Base-by-base conservation (phyloP, 768 basidiomycete genomes). In the Lactarius psammicola region DNA sequence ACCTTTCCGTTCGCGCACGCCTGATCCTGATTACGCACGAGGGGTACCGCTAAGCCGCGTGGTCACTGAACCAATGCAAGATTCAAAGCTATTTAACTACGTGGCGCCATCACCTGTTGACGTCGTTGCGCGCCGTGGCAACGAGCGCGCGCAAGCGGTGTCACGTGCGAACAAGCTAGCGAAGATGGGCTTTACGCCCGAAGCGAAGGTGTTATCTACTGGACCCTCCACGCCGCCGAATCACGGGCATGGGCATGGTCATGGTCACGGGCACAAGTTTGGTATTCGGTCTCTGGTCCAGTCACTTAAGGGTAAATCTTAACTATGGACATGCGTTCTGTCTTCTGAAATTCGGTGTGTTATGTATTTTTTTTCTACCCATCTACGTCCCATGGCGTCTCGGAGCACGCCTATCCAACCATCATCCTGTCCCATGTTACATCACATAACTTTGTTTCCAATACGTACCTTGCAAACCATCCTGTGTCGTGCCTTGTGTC, bases 141-240 rank as follows among this genome's bases (percentile, higher is more conserved):
- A 72, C 65, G 76, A 77, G 62, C 75, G 82, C 51, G 78, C 80
- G 57, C 83, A 85, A 57, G 75, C 77, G 49, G 71, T 77, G 36
- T 77, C 79, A 51, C 87, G 85, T 62, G 83, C 83, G 31, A 87
- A 84, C 72, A 90, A 92, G 74, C 78, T 92, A 69, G 83, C 84
- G 56, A 81, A 82, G 73, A 92, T 92, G 90, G 90, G 90, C 4
- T 88, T 90, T 71, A 78, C 85, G 34, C 63, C 71, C 31, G 69
- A 59, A 18, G 79, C 81, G 11, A 73, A 79, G 55, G 86, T 62
- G 4, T 69, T 74, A 36, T 69, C 68, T 42, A 59, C 64, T 69
- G 72, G 56, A 65, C 69, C 65, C 68, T 73, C 74, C 72, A 78
- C 67, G 9, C 69, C 60, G 26, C 63, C 60, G 59, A 65, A 62